Base-by-base conservation (phyloP, 371 early-diverging fungal genomes). In the Zopfochytrium polystomum region DNA sequence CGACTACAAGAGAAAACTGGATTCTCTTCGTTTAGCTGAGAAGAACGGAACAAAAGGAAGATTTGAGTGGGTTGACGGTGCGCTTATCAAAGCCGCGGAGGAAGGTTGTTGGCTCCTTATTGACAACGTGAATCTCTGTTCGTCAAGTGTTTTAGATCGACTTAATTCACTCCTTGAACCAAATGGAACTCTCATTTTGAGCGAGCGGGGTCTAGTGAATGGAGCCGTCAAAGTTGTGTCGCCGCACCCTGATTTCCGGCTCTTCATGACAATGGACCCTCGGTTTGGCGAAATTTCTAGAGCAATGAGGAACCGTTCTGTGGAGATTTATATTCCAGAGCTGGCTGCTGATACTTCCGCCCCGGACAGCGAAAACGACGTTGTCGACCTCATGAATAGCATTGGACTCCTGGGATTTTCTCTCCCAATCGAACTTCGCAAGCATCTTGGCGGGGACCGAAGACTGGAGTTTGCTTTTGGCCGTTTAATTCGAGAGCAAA, bases 181-280 rank as follows among this genome's bases (percentile, higher is more conserved):
- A 33, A 81, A 90, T 60, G 95, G 96, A 31, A 83, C 84, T 0
- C 73, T 98, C 34, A 85, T 90, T 75, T 84, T 98, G 13, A 93
- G 89, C 67, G 98, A 98, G 65, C 83, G 92, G 18, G 95, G 96
- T 23, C 65, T 91, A 52, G 87, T 90, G 2, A 58, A 63, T 52
- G 93, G 90, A 20, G 79, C 85, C 32, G 84, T 93, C 46, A 83
- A 88, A 55, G 80, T 88, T 13, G 85, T 99, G 48, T 82, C 76
- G 32, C 95, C 98, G 2, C 99, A 99, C 68, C 83, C 85, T 31
- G 86, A 95, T 65, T 99, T 99, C 82, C 85, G 99, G 43, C 84
- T 99, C 63, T 95, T 99, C 73, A 91, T 99, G 87, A 95, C 99
- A 0, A 92, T 98, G 50, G 98, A 99, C 74, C 94, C 98, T 11